Percentiles rank a stretch among this genome's conserved stretches.
Conservation (phyloP, 495 filamentous ascomycete species). For the Aspergillus sclerotioniger region DNA sequence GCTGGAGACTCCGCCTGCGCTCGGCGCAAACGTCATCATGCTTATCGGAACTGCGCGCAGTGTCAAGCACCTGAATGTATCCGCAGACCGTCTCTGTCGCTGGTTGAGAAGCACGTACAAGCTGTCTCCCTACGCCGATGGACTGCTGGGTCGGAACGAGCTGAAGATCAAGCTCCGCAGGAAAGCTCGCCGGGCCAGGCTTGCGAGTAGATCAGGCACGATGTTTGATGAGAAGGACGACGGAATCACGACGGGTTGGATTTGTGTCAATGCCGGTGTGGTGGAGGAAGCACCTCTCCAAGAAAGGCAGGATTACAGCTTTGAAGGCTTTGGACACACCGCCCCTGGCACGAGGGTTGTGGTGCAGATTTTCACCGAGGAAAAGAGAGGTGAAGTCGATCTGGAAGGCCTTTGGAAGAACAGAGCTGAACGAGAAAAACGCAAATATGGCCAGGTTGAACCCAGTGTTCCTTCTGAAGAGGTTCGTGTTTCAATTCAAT, state of each 20-base stretch:
- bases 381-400: constrained; percentile 78
- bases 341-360: constrained; percentile 64
- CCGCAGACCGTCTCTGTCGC: constrained; percentile 81
- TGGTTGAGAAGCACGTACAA: constrained; percentile 75
- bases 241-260: constrained; percentile 88
- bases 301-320: constrained; percentile 34
- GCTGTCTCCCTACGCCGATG: constrained; percentile 76
- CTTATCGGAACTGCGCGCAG: constrained; percentile 88
- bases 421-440: constrained; percentile 36
- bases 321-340: constrained; percentile 72
- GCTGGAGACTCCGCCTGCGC: constrained; percentile 79
- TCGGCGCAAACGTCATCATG: constrained; percentile 89
- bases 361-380: constrained; percentile 86
- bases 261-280: constrained; percentile 84
- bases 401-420: constrained; percentile 77
- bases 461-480: constrained; percentile 24
- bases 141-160: constrained; percentile 84
- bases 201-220: constrained; percentile 60
- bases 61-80: constrained; percentile 90
- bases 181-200: constrained; percentile 72
- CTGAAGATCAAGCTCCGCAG: constrained; percentile 81
- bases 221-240: constrained; percentile 60
- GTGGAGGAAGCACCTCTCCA: constrained; percentile 52
- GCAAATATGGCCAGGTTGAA: constrained; percentile 17
- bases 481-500: constrained; percentile 24